Percentiles rank a stretch among this genome's conserved stretches.
These are phyloP conservation scores for Eremochloa ophiuroides DNA, from an alignment of 176 grass and related monocot species.

Conservation along the genomic window DNA sequence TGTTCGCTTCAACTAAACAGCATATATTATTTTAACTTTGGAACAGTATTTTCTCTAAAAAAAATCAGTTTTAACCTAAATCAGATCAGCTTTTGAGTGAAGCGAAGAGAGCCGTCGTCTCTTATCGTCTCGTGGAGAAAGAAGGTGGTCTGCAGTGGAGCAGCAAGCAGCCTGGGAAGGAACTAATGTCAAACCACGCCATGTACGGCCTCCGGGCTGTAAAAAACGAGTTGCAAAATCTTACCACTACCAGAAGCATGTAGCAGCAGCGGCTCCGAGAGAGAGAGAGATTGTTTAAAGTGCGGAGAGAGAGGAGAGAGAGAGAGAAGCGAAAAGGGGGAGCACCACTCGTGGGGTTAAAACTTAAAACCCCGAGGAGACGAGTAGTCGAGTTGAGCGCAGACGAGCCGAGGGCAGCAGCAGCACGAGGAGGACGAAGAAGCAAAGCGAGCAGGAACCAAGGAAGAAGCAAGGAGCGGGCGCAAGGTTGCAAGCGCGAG, in stretches of 20 bases:
- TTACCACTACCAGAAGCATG: conserved; percentile 26
- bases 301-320: not conserved
- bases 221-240: conserved; percentile 23
- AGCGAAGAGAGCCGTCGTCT: too few species aligned
- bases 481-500: not conserved
- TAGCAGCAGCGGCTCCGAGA: not conserved
- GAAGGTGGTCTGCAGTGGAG: not conserved
- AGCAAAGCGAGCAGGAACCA: not conserved
- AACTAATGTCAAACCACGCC: conserved; percentile 21
- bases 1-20: too few species aligned
- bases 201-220: not conserved
- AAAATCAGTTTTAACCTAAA: too few species aligned
- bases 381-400: not conserved
- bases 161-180: not conserved
- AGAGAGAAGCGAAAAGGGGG: not conserved
- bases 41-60: too few species aligned
- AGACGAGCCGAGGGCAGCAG: conserved; percentile 13
- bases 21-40: too few species aligned
- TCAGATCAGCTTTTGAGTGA: too few species aligned
- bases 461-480: not conserved
- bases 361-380: conserved; percentile 59
- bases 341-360: conserved; percentile 46
- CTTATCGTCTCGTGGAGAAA: not conserved
- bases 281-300: conserved; percentile 23
- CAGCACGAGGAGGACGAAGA: conserved; percentile 18